These are phyloP conservation scores for Bipolaris oryzae DNA, from an alignment of 2,329 filamentous ascomycete genomes.

Conservation along the genomic window DNA sequence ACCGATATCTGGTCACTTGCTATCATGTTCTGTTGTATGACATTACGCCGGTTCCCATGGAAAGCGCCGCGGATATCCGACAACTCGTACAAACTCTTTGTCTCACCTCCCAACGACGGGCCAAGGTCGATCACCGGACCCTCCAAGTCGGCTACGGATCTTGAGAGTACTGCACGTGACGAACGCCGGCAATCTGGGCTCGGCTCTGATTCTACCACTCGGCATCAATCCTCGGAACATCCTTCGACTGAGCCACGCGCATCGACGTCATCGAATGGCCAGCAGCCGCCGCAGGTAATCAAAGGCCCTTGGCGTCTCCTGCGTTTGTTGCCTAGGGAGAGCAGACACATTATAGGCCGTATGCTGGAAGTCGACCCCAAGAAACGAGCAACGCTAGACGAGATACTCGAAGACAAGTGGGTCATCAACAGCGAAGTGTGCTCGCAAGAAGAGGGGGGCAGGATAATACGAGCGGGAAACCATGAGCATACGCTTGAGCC, in stretches of 20 bases:
- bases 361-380: constrained; percentile 92
- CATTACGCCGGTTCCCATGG: constrained; percentile 91
- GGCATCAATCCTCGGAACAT: constrained; percentile 41
- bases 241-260: constrained; percentile 21
- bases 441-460: constrained; percentile 74
- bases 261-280: constrained; percentile 26
- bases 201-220: constrained; percentile 51
- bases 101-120: constrained; percentile 72
- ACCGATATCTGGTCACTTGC: constrained; percentile 98
- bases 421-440: constrained; percentile 85
- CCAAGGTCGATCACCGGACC: constrained; percentile 40
- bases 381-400: constrained; percentile 80
- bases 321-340: constrained; percentile 85
- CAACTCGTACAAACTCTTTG: constrained; percentile 93
- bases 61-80: constrained; percentile 91
- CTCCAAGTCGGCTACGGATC: constrained; percentile 41
- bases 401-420: constrained; percentile 89
- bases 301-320: constrained; percentile 91
- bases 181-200: constrained; percentile 33
- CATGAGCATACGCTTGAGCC: constrained; percentile 89
- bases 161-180: constrained; percentile 47
- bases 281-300: constrained; percentile 68
- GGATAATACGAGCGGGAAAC: constrained; percentile 72
- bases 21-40: constrained; percentile 99
- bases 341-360: constrained; percentile 82